These are phyloP conservation scores for Phallus indusiatus DNA, from an alignment of 768 basidiomycete genomes.

Conservation along the genomic window DNA sequence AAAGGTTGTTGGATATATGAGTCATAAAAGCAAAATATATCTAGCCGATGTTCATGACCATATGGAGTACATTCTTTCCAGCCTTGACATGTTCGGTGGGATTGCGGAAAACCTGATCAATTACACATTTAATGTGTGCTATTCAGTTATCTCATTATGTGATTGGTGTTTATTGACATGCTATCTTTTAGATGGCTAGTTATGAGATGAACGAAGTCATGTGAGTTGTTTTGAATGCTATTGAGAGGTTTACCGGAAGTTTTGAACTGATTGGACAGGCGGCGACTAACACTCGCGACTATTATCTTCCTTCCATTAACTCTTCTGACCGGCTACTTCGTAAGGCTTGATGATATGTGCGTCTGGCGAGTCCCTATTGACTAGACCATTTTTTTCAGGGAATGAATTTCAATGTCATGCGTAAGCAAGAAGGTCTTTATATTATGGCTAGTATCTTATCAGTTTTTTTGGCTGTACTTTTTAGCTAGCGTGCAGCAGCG, in stretches of 20 bases:
- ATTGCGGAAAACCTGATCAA: slow-evolving; percentile 65
- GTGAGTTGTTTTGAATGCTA: slow-evolving; percentile 25
- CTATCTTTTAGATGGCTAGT: slow-evolving; percentile 45
- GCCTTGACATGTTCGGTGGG: slow-evolving; percentile 63
- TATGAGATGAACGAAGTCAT: slow-evolving; percentile 73
- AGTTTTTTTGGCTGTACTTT: slow-evolving; percentile 11
- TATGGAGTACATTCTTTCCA: slow-evolving; percentile 60
- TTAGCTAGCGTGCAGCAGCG: neutral
- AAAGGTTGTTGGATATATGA: slow-evolving; percentile 52
- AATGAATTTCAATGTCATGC: slow-evolving; percentile 55
- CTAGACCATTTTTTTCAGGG: slow-evolving; percentile 32
- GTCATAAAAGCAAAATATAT: slow-evolving; percentile 60
- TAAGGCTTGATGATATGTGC: slow-evolving; percentile 23
- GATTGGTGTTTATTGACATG: neutral
- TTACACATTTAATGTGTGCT: slow-evolving; percentile 63
- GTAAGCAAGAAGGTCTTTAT: slow-evolving; percentile 34
- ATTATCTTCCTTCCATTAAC: slow-evolving; percentile 67
- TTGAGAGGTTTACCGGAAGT: neutral
- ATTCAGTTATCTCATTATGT: neutral
- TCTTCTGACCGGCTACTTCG: slow-evolving; percentile 63
- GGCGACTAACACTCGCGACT: slow-evolving; percentile 55
- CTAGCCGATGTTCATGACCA: slow-evolving; percentile 70
- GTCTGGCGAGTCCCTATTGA: slow-evolving; percentile 12
- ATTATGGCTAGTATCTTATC: slow-evolving; percentile 34
- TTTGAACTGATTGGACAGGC: slow-evolving; percentile 28